A percentile compares a stretch with the other conserved stretches of the same genome.
These are phyloP conservation scores for Intubia oerlemansii DNA, from an alignment of 2,329 filamentous ascomycete genomes.

Conservation along the genomic window DNA sequence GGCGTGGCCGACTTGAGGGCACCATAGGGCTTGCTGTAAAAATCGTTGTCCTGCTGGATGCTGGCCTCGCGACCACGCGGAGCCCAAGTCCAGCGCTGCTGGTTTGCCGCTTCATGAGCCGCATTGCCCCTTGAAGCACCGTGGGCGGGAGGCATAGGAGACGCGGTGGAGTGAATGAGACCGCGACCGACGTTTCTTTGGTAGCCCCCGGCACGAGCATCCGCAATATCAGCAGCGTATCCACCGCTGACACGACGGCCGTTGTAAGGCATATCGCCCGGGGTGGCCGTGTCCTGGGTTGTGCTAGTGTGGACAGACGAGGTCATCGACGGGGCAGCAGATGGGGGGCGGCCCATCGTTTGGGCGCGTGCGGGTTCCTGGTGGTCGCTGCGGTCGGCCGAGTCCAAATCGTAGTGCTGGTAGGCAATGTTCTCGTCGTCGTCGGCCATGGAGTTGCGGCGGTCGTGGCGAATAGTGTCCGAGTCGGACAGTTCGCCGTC, in stretches of 20 bases:
- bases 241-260: conserved; percentile 20
- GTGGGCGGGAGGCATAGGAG: too few relatives aligned
- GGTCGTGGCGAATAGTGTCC: conserved; percentile 15
- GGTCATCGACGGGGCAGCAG: conserved; percentile 5
- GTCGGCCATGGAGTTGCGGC: too few relatives aligned
- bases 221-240: conserved; percentile 5
- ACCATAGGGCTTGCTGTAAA: conserved; percentile 36
- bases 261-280: conserved; percentile 25
- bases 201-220: too few relatives aligned
- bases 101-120: background rate
- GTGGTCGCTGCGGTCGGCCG: background rate
- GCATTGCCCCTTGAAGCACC: conserved; percentile 1
- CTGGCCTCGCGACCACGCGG: conserved; percentile 16
- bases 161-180: too few relatives aligned
- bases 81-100: conserved; percentile 7
- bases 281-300: conserved; percentile 9
- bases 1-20: conserved; percentile 30
- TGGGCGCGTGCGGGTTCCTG: too few relatives aligned
- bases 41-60: conserved; percentile 25
- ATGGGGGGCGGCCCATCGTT: conserved; percentile 14
- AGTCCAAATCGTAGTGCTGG: background rate
- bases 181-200: conserved; percentile 1
- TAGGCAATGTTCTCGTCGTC: conserved; percentile 14
- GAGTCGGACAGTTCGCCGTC: conserved; percentile 12
- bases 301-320: conserved; percentile 5